Conservation (phyloP, 2,329 filamentous ascomycete genomes). For the Arthrobotrys entomopaga region DNA sequence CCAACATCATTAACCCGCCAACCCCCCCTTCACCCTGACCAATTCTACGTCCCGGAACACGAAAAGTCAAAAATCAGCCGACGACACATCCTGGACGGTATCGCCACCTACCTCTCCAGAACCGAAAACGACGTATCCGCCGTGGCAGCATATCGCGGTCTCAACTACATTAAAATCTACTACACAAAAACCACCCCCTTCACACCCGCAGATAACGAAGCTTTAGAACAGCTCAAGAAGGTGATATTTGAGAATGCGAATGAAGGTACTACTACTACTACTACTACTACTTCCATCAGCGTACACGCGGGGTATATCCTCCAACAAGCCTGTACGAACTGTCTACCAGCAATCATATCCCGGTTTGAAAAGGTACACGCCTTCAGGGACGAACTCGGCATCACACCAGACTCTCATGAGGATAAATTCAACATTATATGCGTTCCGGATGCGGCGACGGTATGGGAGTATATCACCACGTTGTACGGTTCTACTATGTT, state of each 20-base stretch:
- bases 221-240: conserved; percentile 7
- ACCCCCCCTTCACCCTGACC: background rate
- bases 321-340: background rate
- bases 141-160: conserved; percentile 7
- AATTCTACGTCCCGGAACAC: background rate
- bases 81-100: conserved; percentile 9
- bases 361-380: background rate
- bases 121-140: conserved; percentile 8
- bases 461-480: conserved; percentile 4
- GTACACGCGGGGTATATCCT: conserved; percentile 4
- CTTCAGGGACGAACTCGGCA: background rate
- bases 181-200: conserved; percentile 7
- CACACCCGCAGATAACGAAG: background rate
- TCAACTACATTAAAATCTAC: conserved; percentile 5
- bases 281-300: background rate
- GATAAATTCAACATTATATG: conserved; percentile 17
- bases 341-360: conserved; percentile 3
- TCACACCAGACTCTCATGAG: background rate
- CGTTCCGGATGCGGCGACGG: conserved; percentile 26
- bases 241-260: background rate
- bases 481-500: background rate
- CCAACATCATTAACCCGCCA: background rate
- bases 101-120: conserved; percentile 8
- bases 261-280: too few species aligned
- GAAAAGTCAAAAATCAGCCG: conserved; percentile 11